A percentile compares a stretch with the other conserved stretches of the same genome.
Evolutionary conservation across 345 rosid species (phyloP).

Genomic region (Viola odorata): DNA sequence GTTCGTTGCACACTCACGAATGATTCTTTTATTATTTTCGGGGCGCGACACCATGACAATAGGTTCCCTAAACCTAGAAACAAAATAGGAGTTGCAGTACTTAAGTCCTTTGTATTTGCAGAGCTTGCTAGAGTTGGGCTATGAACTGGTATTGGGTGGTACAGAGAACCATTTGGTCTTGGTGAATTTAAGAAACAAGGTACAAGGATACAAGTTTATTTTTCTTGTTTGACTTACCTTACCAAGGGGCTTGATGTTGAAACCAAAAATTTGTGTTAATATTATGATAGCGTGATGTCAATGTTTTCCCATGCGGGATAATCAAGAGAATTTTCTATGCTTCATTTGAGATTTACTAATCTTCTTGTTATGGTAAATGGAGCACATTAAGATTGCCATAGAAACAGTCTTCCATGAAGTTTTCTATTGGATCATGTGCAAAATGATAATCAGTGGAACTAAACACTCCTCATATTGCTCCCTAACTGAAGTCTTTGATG

Average conservation of each 20-base stretch:
- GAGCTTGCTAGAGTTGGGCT: constrained; percentile 64
- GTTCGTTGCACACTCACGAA: no score
- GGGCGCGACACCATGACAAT: no score
- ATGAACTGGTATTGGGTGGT: constrained; percentile 93
- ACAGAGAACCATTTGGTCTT: constrained; percentile 89
- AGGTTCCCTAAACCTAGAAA: no score
- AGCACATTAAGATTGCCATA: not conserved
- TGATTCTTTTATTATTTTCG: constrained; percentile 32
- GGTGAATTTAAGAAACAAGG: constrained; percentile 84
- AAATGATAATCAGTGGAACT: no score
- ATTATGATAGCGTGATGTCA: no score
- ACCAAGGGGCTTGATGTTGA: no score
- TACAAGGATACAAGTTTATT: constrained; percentile 16
- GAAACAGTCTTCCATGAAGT: not conserved
- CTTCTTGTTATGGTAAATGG: no score
- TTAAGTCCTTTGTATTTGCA: constrained; percentile 30
- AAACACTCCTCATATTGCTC: no score
- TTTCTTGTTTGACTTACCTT: not conserved
- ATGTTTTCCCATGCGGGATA: not conserved
- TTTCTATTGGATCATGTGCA: not conserved
- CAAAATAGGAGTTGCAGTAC: not conserved
- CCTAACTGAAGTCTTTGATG: constrained; percentile 84
- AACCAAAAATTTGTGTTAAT: no score
- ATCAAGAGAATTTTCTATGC: not conserved
- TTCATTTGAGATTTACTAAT: not conserved